These are phyloP conservation scores for Agaricus sinodeliciosus DNA, from an alignment of 768 basidiomycete species.

Conservation along the genomic window DNA sequence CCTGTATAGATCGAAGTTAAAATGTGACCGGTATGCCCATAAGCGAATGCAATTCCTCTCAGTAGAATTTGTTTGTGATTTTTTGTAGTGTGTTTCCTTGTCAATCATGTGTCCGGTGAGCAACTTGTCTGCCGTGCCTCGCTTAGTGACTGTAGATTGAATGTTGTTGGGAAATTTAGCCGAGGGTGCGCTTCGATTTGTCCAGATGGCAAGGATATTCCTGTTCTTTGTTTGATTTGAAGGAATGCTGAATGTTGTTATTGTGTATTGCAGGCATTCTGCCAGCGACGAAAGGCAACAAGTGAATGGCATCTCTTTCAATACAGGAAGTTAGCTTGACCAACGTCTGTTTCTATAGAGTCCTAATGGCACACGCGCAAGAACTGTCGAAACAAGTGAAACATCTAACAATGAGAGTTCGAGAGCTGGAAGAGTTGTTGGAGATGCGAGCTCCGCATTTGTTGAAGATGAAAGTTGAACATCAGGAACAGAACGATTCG, in stretches of 20 bases:
- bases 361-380: conserved; percentile 45
- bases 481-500: conserved; percentile 2
- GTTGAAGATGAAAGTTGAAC: conserved; percentile 5
- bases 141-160: neutral
- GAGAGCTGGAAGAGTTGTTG: conserved; percentile 39
- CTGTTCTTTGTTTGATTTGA: neutral
- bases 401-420: conserved; percentile 31
- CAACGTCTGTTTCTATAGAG: conserved; percentile 22
- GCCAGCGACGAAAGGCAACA: conserved; percentile 51
- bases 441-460: conserved; percentile 12
- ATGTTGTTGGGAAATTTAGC: conserved; percentile 16
- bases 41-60: neutral
- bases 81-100: conserved; percentile 42
- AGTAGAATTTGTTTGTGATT: neutral
- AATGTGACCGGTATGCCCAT: conserved; percentile 38
- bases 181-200: conserved; percentile 48
- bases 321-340: neutral
- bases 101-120: conserved; percentile 42
- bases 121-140: neutral
- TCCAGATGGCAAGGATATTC: conserved; percentile 33
- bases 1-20: conserved; percentile 40
- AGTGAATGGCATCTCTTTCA: conserved; percentile 23
- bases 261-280: conserved; percentile 29
- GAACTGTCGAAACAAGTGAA: conserved; percentile 42
- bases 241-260: neutral